phyloP scores from a whole-genome alignment of 148 eudicot genomes.

The Chenopodium formosanum region DNA sequence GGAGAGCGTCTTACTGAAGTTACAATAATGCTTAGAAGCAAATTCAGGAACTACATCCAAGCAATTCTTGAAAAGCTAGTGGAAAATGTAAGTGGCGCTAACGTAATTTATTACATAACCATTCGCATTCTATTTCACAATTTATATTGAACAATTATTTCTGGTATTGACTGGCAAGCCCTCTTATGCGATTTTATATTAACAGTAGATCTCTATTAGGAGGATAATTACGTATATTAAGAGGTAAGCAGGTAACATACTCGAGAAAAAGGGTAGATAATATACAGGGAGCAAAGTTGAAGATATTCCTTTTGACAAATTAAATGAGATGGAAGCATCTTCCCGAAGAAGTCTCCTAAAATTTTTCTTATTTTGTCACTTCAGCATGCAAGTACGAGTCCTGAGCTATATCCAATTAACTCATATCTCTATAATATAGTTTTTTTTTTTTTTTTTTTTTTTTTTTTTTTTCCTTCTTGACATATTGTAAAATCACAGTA shows the following conservation, averaged over 20 bases:
- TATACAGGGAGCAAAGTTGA: too few species aligned
- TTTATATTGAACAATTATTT: neutral
- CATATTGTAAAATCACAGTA: too few species aligned
- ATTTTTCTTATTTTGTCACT: neutral
- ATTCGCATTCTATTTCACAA: neutral
- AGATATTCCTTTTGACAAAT: neutral
- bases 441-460: too few species aligned
- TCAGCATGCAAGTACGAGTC: neutral
- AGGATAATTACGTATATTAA: neutral
- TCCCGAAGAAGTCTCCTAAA: neutral
- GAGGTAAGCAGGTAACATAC: neutral
- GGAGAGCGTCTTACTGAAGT: constrained; percentile 72
- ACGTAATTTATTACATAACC: neutral
- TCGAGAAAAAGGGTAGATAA: too few species aligned
- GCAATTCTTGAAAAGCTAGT: constrained; percentile 62
- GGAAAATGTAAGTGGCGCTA: constrained; percentile 53
- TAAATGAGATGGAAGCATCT: neutral
- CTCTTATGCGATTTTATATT: neutral
- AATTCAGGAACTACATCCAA: constrained; percentile 67
- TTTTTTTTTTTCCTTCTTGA: too few species aligned
- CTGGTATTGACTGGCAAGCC: neutral
- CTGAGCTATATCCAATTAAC: neutral
- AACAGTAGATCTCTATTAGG: neutral
- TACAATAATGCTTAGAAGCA: constrained; percentile 64
- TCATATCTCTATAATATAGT: neutral